Conservation (phyloP, 768 basidiomycete species). For the Filobasidium floriforme region DNA sequence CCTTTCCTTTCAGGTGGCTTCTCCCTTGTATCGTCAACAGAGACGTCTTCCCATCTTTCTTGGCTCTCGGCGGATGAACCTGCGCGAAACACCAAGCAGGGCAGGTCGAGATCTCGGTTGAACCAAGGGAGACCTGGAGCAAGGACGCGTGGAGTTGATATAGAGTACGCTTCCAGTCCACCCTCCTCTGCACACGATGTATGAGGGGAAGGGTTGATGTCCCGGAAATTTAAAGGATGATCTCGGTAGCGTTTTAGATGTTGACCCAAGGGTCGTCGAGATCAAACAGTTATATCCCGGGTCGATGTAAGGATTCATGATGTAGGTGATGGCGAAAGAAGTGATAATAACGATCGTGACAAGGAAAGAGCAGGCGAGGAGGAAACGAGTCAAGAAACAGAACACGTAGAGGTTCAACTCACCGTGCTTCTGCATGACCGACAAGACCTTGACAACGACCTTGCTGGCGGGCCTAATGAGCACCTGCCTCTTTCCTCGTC, state of each 20-base stretch:
- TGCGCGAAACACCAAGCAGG: no score
- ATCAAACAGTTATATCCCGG: constrained; percentile 46
- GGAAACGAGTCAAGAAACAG: constrained; percentile 14
- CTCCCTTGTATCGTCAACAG: no score
- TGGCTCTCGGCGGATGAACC: no score
- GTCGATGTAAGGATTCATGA: neutral
- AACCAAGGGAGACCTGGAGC: no score
- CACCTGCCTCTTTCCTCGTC: constrained; percentile 98
- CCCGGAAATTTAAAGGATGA: constrained; percentile 48
- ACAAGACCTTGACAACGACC: constrained; percentile 94
- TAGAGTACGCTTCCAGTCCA: no score
- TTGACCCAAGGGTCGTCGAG: constrained; percentile 25
- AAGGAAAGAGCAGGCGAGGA: neutral
- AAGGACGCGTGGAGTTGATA: no score
- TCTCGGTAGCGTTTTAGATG: constrained; percentile 31
- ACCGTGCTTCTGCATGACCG: constrained; percentile 99
- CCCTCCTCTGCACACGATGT: no score
- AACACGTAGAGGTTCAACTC: constrained; percentile 42
- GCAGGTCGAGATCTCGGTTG: no score
- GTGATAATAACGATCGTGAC: no score
- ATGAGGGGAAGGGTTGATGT: constrained; percentile 26
- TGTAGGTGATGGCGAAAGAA: constrained; percentile 14
- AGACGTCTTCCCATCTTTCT: no score
- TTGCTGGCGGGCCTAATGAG: constrained; percentile 95
- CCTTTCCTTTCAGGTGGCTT: no score